phyloP scores from a whole-genome alignment of 805 yeast species.

The Helenozyma rhizophorensis region DNA sequence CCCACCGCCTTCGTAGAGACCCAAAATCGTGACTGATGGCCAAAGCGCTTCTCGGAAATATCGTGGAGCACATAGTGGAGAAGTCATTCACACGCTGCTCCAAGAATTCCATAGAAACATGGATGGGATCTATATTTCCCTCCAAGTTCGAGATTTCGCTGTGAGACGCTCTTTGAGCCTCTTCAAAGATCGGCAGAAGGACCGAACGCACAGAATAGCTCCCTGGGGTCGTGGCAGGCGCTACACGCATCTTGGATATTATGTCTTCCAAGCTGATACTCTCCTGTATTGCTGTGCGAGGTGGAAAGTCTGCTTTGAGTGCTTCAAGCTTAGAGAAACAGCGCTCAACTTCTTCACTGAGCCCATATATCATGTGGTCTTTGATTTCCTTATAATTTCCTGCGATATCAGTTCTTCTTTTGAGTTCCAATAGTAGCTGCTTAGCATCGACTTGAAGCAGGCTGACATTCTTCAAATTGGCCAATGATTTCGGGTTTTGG shows the following conservation, averaged over 20 bases:
- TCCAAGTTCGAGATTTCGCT: conserved; percentile 1
- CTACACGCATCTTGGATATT: neutral
- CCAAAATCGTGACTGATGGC: neutral
- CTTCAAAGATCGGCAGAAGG: conserved; percentile 3
- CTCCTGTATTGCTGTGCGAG: conserved; percentile 2
- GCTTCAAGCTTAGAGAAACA: too few species aligned
- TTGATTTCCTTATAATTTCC: too few species aligned
- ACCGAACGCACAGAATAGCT: conserved; percentile 3
- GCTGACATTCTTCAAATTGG: conserved; percentile 6
- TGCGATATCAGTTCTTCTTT: too few species aligned
- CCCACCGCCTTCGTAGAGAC: conserved; percentile 7
- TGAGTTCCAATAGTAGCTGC: neutral
- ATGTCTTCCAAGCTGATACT: neutral
- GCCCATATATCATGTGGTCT: too few species aligned
- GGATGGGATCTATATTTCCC: conserved; percentile 5
- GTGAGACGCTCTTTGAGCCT: conserved; percentile 1
- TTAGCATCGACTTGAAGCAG: conserved; percentile 1
- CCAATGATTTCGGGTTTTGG: conserved; percentile 1
- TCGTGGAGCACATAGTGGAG: conserved; percentile 1
- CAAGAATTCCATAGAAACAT: conserved; percentile 11
- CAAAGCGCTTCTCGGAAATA: conserved; percentile 1
- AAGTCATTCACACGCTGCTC: conserved; percentile 5
- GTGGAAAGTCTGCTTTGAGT: too few species aligned
- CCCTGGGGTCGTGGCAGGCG: conserved; percentile 1
- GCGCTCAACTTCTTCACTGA: too few species aligned